Evolutionary conservation across 352 stramenopile species (phyloP), one percentile per base, ranked within the genome.

Genomic region (Phytophthora hibernalis): DNA sequence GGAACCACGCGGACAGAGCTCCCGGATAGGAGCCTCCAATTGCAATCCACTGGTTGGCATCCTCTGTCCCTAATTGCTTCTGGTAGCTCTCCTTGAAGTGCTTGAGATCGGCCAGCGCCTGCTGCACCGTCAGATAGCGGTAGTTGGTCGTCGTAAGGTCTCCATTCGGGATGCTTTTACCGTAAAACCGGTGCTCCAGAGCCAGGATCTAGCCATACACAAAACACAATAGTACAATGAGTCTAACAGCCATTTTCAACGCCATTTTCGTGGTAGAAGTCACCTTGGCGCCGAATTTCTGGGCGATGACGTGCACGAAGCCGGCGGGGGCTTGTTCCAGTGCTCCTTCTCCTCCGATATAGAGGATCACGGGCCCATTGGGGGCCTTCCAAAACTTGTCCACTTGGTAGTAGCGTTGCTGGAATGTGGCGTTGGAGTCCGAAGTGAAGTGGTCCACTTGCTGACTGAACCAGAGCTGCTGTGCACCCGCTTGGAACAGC

Each of bases 141-240:
- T 93, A 88, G 67, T 95, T 94, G 5, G 73, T 61, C 0, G 80
- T 92, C 47, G 83, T 88, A 26, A 96, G 64, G 61, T 91, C 82
- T 24, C 74, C 71, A 26, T 91, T 90, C n/a, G 90, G 89, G 15
- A 94, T 68, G 58, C 83, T 94, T 63, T 94, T 83, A 24, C 90
- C 90, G 52, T 97, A 97, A 47, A 95, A 97, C 13, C 90, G 83
- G 61, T 97, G 90, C 59, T 97, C 90, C 13, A 97, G 72, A 38
- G 90, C 85, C 54, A 96, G 54, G 54, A 96, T 83, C 68, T 91
- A 63, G 22, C 60, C 30, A 43, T 40, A 30, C 7, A 18, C 22
- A 18, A n/a, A 52, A n/a, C 21, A 66, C 7, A 22, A 66, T 30
- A 11, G 54, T 54, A 30, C 48, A 54, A 53, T 33, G 43, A 33